A percentile compares a stretch with the other conserved stretches of the same genome.
These are phyloP conservation scores for Trypanosoma boissoni DNA, from an alignment of 208 protist genomes.

Conservation along the genomic window DNA sequence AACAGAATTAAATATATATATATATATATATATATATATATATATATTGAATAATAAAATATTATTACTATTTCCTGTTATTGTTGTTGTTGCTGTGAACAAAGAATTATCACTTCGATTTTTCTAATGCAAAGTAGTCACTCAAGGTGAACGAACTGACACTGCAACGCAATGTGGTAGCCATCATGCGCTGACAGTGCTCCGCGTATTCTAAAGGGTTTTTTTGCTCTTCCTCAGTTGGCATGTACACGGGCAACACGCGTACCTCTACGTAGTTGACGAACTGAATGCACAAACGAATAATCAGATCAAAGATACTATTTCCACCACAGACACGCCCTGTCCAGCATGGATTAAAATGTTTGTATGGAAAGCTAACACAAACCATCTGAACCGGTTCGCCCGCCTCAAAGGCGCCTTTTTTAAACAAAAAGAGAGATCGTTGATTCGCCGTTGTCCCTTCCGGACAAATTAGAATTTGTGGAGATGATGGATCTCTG, in stretches of 20 bases:
- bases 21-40: conserved; percentile 7
- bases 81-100: background rate
- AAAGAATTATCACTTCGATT: too few relatives aligned
- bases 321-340: conserved; percentile 70
- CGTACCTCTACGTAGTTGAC: conserved; percentile 77
- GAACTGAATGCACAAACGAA: conserved; percentile 81
- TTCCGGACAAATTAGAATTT: conserved; percentile 89
- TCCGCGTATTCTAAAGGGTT: conserved; percentile 70
- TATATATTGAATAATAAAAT: too few relatives aligned
- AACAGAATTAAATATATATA: background rate
- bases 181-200: conserved; percentile 88
- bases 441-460: conserved; percentile 80
- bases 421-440: conserved; percentile 79
- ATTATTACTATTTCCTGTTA: background rate
- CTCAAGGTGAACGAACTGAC: conserved; percentile 62
- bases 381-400: conserved; percentile 88
- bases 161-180: conserved; percentile 48
- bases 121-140: too few relatives aligned
- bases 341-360: conserved; percentile 89
- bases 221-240: conserved; percentile 73
- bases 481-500: conserved; percentile 30
- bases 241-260: conserved; percentile 82
- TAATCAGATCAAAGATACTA: conserved; percentile 50
- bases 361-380: conserved; percentile 74
- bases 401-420: conserved; percentile 82